phyloP scores from a whole-genome alignment of 169 alveolate species.

The Perkinsus chesapeaki region DNA sequence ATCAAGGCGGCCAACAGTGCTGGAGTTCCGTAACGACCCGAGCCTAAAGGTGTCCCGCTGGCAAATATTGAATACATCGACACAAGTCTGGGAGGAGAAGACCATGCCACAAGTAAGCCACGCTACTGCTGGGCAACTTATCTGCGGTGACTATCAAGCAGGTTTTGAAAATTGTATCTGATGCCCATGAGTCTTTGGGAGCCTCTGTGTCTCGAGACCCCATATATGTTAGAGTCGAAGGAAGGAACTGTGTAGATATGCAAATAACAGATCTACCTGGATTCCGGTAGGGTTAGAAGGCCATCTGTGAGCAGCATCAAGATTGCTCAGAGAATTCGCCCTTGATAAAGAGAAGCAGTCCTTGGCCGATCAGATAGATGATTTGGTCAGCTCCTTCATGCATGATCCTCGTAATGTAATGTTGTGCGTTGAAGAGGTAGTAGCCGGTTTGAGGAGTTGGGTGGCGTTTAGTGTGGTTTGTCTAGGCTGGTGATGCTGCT shows the following conservation, averaged over 20 bases:
- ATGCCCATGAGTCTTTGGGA: neutral
- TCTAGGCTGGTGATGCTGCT: neutral
- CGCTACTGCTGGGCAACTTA: neutral
- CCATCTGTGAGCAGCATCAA: neutral
- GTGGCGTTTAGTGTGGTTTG: neutral
- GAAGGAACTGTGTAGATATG: neutral
- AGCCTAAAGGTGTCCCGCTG: conserved; percentile 13
- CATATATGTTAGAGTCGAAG: neutral
- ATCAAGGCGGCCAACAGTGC: conserved; percentile 23
- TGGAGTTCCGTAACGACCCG: conserved; percentile 32
- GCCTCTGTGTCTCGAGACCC: neutral
- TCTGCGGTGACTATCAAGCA: too few species aligned
- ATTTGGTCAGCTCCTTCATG: neutral
- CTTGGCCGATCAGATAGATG: neutral
- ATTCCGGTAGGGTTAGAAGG: neutral
- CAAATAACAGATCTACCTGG: neutral
- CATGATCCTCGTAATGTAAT: neutral
- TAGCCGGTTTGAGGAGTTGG: neutral
- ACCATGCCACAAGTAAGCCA: neutral
- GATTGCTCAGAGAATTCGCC: neutral
- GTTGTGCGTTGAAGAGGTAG: neutral
- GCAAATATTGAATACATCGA: conserved; percentile 1
- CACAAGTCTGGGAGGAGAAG: neutral
- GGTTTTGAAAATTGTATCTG: neutral
- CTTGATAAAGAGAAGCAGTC: conserved; percentile 1